A percentile compares a stretch with the other conserved stretches of the same genome.
Evolutionary conservation across 306 rosid species (phyloP).

Genomic region (Citrullus mucosospermus): DNA sequence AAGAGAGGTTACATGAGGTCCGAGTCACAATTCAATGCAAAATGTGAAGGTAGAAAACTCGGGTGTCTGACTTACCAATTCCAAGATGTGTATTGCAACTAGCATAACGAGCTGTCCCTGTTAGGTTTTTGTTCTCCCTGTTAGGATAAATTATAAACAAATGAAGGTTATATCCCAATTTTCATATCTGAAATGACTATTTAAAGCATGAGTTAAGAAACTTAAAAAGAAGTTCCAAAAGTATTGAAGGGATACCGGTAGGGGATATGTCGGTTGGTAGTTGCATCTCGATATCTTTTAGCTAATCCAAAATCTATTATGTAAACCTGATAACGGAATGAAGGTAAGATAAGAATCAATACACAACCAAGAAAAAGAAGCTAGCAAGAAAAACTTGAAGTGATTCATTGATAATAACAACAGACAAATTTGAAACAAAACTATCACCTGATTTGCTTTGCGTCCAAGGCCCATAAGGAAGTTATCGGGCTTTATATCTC

Average conservation of each 20-base stretch:
- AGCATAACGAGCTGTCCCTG: conserved; percentile 96
- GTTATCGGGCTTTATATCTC: conserved; percentile 95
- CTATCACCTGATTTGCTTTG: conserved; percentile 83
- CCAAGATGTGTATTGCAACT: conserved; percentile 99
- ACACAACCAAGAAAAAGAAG: neutral
- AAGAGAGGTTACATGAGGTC: neutral
- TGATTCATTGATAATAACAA: neutral
- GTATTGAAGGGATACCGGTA: conserved; percentile 38
- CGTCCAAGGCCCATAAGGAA: conserved; percentile 99
- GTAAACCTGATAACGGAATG: conserved; percentile 45
- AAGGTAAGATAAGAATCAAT: neutral
- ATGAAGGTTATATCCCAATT: neutral
- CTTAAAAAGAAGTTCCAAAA: neutral
- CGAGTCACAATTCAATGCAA: neutral
- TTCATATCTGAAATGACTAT: neutral
- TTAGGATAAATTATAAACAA: conserved; percentile 6
- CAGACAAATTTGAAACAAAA: neutral
- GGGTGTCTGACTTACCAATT: conserved; percentile 47
- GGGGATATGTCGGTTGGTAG: conserved; percentile 83
- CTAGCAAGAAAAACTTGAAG: neutral
- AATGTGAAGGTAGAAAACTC: conserved; percentile 9
- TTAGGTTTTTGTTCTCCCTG: conserved; percentile 87
- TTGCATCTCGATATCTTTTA: conserved; percentile 71
- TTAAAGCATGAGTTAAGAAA: neutral
- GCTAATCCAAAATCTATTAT: conserved; percentile 92